A percentile compares a stretch with the other conserved stretches of the same genome.
phyloP scores from a whole-genome alignment of 1,284 basidiomycete species.

The Pseudozyma tsukubaensis region DNA sequence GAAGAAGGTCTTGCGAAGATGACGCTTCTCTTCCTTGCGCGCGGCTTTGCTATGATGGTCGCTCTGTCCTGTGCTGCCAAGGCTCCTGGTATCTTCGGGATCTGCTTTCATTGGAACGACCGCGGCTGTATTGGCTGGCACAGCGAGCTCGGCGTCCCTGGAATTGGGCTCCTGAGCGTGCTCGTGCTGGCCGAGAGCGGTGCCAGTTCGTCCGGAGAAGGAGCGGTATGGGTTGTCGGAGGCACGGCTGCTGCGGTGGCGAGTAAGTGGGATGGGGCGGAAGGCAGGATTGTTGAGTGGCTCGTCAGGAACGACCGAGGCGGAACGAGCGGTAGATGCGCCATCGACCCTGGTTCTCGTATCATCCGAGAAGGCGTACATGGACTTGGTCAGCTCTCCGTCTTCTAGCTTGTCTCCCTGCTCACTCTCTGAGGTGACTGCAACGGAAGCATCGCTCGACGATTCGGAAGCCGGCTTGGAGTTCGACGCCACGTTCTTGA shows the following conservation, averaged over 20 bases:
- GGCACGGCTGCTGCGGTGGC: conserved; percentile 38
- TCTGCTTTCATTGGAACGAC: conserved; percentile 1
- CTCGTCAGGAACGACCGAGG: conserved; percentile 35
- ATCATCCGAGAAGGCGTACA: conserved; percentile 27
- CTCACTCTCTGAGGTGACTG: conserved; percentile 9
- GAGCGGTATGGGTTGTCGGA: conserved; percentile 26
- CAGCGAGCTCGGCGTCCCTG: conserved; percentile 12
- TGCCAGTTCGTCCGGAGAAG: conserved; percentile 26
- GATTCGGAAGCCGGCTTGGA: conserved; percentile 9
- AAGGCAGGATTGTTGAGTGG: conserved; percentile 7
- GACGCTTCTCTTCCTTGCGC: conserved; percentile 37
- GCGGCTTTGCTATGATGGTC: conserved; percentile 19
- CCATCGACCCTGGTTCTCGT: conserved; percentile 40
- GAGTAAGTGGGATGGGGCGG: conserved; percentile 13
- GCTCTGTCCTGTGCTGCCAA: neutral
- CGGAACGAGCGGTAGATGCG: conserved; percentile 20
- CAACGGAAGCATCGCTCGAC: conserved; percentile 17
- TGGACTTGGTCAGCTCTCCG: conserved; percentile 5
- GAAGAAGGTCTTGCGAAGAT: conserved; percentile 32
- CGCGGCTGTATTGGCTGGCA: conserved; percentile 26
- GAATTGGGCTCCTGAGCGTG: conserved; percentile 33
- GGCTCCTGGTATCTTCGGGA: conserved; percentile 10
- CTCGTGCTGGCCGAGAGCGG: conserved; percentile 32
- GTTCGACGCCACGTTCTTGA: conserved; percentile 3
- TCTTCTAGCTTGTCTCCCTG: conserved; percentile 1